Conservation (phyloP, 2,329 filamentous ascomycete species). For the Triangularia verruculosa region DNA sequence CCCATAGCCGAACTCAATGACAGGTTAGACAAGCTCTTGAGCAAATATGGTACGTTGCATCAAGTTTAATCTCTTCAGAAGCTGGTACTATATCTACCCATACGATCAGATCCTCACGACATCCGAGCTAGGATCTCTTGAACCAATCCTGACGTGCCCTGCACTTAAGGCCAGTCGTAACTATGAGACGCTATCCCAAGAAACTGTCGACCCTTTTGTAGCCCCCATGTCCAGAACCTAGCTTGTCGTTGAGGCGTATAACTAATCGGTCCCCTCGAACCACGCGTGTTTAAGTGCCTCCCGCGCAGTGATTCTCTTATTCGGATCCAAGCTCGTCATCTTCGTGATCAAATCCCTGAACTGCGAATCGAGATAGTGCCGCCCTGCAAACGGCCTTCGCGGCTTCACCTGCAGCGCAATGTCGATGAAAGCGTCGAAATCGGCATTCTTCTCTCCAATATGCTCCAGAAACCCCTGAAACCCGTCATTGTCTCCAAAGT, state of each 20-base stretch:
- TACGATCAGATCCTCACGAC: neutral
- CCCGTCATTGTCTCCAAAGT: constrained; percentile 14
- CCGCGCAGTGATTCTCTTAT: constrained; percentile 18
- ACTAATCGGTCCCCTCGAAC: neutral
- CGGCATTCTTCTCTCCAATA: constrained; percentile 14
- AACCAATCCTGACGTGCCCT: neutral
- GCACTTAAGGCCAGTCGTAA: neutral
- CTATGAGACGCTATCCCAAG: neutral
- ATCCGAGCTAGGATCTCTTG: neutral
- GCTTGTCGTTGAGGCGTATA: neutral
- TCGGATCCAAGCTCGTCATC: constrained; percentile 22
- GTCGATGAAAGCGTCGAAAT: constrained; percentile 4
- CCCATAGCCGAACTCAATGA: neutral
- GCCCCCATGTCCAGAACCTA: neutral
- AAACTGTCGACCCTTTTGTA: neutral
- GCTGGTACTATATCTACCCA: too few species aligned
- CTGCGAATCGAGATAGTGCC: constrained; percentile 6
- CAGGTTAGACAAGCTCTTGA: neutral
- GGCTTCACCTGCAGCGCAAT: neutral
- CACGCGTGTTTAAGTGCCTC: constrained; percentile 18
- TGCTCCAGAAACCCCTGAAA: constrained; percentile 16
- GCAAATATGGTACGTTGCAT: neutral
- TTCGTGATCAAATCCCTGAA: constrained; percentile 16
- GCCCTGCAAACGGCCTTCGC: neutral
- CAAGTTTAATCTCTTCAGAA: too few species aligned